Conservation (phyloP, 352 stramenopile genomes). For the Globisporangium mamillatum region DNA sequence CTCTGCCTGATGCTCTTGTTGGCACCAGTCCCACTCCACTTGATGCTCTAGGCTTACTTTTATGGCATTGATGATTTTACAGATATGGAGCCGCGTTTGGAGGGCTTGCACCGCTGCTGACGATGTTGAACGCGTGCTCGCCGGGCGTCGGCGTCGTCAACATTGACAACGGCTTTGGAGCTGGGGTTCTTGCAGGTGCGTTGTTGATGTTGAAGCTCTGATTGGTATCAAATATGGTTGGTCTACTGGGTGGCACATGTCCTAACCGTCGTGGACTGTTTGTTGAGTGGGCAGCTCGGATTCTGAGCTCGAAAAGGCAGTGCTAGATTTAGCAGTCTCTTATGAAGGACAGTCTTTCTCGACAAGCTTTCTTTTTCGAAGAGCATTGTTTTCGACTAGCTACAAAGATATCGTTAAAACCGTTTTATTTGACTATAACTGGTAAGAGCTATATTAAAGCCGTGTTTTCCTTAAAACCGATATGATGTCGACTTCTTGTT, state of each 20-base stretch:
- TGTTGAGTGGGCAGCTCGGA: background rate
- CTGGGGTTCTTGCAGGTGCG: constrained; percentile 90
- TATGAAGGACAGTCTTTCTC: too few relatives aligned
- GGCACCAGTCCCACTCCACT: background rate
- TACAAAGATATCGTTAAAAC: too few relatives aligned
- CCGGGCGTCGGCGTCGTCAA: constrained; percentile 99
- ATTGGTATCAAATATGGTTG: background rate
- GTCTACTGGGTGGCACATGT: background rate
- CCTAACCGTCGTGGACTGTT: background rate
- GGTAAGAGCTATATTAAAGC: too few relatives aligned
- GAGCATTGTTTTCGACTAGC: too few relatives aligned
- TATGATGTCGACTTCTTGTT: too few relatives aligned
- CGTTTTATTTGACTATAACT: too few relatives aligned
- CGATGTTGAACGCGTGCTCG: constrained; percentile 97
- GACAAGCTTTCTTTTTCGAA: too few relatives aligned
- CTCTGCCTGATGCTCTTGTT: background rate
- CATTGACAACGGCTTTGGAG: constrained; percentile 98
- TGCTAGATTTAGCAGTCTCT: background rate
- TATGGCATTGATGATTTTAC: background rate
- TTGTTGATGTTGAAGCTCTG: background rate
- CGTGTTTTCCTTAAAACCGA: too few relatives aligned
- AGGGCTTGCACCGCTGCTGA: constrained; percentile 93
- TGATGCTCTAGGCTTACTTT: background rate
- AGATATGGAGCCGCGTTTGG: constrained; percentile 84
- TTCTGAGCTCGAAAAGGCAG: background rate